Percentiles rank a stretch among this genome's conserved stretches.
Conservation (phyloP, 441 rosid species). For the Croton setiger region DNA sequence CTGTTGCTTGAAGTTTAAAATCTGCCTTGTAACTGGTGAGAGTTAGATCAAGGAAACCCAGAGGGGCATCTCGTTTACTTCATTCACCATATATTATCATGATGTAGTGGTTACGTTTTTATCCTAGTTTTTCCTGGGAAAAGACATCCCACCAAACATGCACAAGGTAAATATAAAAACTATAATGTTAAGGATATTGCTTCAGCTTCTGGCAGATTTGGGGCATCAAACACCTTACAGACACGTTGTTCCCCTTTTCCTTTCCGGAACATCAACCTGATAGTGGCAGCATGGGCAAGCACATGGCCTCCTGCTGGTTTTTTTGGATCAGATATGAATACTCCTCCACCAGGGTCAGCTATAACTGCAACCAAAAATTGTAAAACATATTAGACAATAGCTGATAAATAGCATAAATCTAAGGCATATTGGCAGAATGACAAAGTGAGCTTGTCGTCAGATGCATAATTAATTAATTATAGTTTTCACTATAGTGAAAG, state of each 20-base stretch:
- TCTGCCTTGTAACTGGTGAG: background rate
- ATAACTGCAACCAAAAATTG: conserved; percentile 51
- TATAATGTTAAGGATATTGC: conserved; percentile 64
- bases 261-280: conserved; percentile 88
- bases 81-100: background rate
- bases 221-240: conserved; percentile 92
- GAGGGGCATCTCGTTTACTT: background rate
- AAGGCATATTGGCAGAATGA: background rate
- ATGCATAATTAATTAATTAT: too few species aligned
- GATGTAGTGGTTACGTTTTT: background rate
- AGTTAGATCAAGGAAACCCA: background rate
- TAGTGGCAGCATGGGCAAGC: conserved; percentile 87
- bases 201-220: conserved; percentile 91
- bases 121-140: background rate
- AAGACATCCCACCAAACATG: background rate
- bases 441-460: background rate
- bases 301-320: conserved; percentile 97
- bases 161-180: background rate
- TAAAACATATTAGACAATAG: background rate
- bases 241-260: conserved; percentile 92
- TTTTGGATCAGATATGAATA: conserved; percentile 91
- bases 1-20: background rate
- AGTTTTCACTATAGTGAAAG: too few species aligned
- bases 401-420: background rate
- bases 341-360: conserved; percentile 92